A percentile compares a stretch with the other conserved stretches of the same genome.
Evolutionary conservation across 495 filamentous ascomycete genomes (phyloP).

Genomic region (Trichoderma virens): DNA sequence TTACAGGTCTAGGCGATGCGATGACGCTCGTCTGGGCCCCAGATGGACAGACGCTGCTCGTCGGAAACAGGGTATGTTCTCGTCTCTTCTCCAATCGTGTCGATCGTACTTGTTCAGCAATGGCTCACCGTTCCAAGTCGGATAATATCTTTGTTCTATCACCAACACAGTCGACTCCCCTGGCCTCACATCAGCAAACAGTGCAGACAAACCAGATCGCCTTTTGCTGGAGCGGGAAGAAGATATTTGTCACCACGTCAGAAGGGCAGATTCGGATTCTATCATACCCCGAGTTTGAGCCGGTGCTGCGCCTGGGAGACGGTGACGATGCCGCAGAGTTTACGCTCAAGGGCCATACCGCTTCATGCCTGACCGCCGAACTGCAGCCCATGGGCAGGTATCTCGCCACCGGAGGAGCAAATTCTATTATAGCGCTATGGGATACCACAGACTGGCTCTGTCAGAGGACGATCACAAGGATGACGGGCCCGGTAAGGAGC

Average conservation of each 20-base stretch:
- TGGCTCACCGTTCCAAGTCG: constrained; percentile 38
- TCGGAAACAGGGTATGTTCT: constrained; percentile 70
- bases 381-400: constrained; percentile 70
- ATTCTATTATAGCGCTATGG: constrained; percentile 84
- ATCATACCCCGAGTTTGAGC: constrained; percentile 56
- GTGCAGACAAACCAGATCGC: constrained; percentile 74
- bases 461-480: constrained; percentile 65
- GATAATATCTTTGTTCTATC: constrained; percentile 62
- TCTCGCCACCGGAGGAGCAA: constrained; percentile 81
- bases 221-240: constrained; percentile 69
- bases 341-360: constrained; percentile 77
- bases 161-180: constrained; percentile 40
- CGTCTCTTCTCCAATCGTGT: background rate
- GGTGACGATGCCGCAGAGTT: constrained; percentile 37
- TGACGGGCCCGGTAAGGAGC: constrained; percentile 71
- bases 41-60: constrained; percentile 73
- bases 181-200: constrained; percentile 59
- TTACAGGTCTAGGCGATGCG: constrained; percentile 74
- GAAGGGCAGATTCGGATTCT: constrained; percentile 78
- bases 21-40: constrained; percentile 82
- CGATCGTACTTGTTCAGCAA: background rate
- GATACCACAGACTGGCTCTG: constrained; percentile 92
- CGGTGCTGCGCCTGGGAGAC: constrained; percentile 31
- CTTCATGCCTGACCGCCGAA: constrained; percentile 61
- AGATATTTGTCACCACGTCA: constrained; percentile 73